Percentiles rank a stretch among this genome's conserved stretches.
These are phyloP conservation scores for Aspergillus panamensis DNA, from an alignment of 495 filamentous ascomycete species.

Conservation along the genomic window DNA sequence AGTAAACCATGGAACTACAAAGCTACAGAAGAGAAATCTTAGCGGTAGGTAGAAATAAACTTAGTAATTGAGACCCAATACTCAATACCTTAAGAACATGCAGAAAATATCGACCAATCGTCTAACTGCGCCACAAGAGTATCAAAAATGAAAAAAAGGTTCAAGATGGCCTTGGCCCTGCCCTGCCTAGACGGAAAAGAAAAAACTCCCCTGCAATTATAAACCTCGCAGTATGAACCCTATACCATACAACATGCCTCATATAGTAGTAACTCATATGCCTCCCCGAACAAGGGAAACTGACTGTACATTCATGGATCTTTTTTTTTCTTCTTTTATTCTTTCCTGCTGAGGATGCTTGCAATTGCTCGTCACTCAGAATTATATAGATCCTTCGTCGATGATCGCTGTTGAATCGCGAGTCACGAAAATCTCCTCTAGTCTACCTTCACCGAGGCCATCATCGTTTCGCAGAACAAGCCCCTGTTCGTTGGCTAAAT, in stretches of 20 bases:
- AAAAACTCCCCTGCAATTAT: constrained; percentile 31
- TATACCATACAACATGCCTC: constrained; percentile 16
- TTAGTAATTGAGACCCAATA: background rate
- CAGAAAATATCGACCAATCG: background rate
- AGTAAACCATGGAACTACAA: no score
- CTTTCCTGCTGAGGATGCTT: no score
- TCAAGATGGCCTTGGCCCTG: background rate
- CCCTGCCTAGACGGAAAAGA: background rate
- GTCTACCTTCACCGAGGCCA: constrained; percentile 23
- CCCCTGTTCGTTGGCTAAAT: constrained; percentile 97
- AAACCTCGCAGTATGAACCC: constrained; percentile 10
- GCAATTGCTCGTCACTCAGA: background rate
- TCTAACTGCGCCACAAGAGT: background rate
- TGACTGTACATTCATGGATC: constrained; percentile 27
- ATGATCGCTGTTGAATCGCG: constrained; percentile 40
- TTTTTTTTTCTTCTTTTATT: no score
- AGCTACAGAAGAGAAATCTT: background rate
- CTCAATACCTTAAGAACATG: constrained; percentile 2
- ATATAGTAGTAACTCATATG: constrained; percentile 13
- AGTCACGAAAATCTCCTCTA: constrained; percentile 46
- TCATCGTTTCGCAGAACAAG: constrained; percentile 59
- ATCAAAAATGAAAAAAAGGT: background rate
- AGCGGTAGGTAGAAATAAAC: background rate
- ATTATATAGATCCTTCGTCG: constrained; percentile 38
- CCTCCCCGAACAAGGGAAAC: constrained; percentile 9